Base-by-base conservation (phyloP, 768 basidiomycete genomes). In the Rickenella mellea region DNA sequence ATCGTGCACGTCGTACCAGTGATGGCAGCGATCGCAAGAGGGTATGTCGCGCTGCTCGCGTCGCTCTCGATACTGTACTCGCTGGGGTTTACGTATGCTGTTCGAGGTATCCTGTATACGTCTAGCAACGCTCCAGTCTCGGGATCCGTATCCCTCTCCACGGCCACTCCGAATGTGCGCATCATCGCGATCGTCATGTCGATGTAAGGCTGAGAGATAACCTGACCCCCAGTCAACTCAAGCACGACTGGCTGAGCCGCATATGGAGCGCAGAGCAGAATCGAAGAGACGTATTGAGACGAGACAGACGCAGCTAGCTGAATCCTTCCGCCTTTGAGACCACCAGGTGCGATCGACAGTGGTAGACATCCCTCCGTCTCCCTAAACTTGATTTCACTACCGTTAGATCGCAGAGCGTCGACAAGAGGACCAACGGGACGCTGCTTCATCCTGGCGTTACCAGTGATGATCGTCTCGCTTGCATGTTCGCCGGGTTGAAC, bases 151-250 rank as follows among this genome's bases (percentile, higher is more conserved):
- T 83, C 70, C 36, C 94, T 76, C 14, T 64, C 62, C 38, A 91
- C 93, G 7, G 69, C 51, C 47, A 97, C 68, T 3, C 92, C 94
- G 57, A 99, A 99, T 6, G 83, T 77, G 48, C 71, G 71, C 96
- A 99, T 98, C 83, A 99, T 96, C 7, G 91, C 80, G 51, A 96
- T 84, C 7, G 96, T 98, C 96, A 98, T 97, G 65, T 99, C 93
- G 61, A 99, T 98, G 67, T 98, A 99, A 0, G 92, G 92, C 64
- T 98, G 94, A 5, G 91, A 96, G 58, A 99, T 97, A 56, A 98
- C 96, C 46, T 87, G 81, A 0, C 91, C 94, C 9, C 94, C 96
- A 0, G 78, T 84, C 47, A 99, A 75, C 63, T 96, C 85, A 40
- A 98, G 80, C 2, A 79, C 81, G 46, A 96, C 76, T n/a, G 83